These are phyloP conservation scores for Nigrospora sphaerica DNA, from an alignment of 2,329 filamentous ascomycete genomes.

Conservation along the genomic window DNA sequence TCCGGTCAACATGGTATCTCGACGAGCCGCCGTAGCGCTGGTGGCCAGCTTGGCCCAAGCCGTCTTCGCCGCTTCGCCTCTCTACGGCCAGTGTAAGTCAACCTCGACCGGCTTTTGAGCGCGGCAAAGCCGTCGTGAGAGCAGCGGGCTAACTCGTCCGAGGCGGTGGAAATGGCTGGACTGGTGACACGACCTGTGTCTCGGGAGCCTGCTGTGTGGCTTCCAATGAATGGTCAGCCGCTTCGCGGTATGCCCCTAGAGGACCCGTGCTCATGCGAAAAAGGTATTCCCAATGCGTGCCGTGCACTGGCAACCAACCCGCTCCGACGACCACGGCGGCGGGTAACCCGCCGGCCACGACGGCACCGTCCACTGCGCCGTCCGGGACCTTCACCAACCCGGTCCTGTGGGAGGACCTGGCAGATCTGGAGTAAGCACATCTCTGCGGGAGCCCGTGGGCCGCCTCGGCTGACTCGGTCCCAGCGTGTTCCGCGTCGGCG, in stretches of 20 bases:
- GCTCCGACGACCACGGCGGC: neutral
- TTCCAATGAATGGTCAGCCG: neutral
- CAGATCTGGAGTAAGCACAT: slow-evolving; percentile 1
- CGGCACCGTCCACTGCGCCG: neutral
- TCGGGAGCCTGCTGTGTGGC: neutral
- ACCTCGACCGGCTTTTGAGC: neutral
- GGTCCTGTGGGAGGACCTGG: slow-evolving; percentile 4
- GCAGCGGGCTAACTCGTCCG: neutral
- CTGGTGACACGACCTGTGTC: neutral
- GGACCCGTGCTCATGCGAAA: neutral
- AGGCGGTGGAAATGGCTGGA: slow-evolving; percentile 1
- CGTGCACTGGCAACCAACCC: neutral
- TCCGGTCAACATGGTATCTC: neutral
- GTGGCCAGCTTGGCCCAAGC: slow-evolving; percentile 1
- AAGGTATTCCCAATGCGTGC: slow-evolving; percentile 1
- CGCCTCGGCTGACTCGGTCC: slow-evolving; percentile 21
- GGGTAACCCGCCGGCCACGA: neutral
- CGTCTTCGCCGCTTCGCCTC: neutral
- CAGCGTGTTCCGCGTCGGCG: slow-evolving; percentile 36
- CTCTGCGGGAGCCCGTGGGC: too few relatives aligned
- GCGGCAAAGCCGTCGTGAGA: neutral
- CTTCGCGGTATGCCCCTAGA: neutral
- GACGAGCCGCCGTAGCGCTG: neutral
- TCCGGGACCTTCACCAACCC: slow-evolving; percentile 1
- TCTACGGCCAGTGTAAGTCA: slow-evolving; percentile 1